Evolutionary conservation across 345 rosid genomes (phyloP).

Genomic region (Cardamine chenopodiifolia): DNA sequence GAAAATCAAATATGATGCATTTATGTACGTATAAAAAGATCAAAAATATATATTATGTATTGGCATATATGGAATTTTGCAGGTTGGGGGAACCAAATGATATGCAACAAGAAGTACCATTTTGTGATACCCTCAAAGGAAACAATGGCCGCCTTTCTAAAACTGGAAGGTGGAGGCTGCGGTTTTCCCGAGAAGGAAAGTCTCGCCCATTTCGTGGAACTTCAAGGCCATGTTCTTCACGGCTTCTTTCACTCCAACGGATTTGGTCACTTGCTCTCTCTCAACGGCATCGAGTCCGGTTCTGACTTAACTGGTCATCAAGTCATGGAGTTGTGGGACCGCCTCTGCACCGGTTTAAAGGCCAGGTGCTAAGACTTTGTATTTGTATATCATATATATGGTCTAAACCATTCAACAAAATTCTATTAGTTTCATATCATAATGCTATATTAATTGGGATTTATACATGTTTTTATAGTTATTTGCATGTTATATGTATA

Average conservation of each 20-base stretch:
- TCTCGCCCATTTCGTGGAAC: slow-evolving; percentile 52
- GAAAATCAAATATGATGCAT: background rate
- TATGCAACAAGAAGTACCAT: slow-evolving; percentile 92
- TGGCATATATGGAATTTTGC: slow-evolving; percentile 4
- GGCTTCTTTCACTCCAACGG: slow-evolving; percentile 92
- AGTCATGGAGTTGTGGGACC: slow-evolving; percentile 90
- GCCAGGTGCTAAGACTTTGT: slow-evolving; percentile 56
- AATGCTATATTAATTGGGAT: background rate
- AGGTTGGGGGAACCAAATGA: slow-evolving; percentile 89
- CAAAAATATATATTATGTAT: slow-evolving; percentile 21
- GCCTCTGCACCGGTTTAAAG: slow-evolving; percentile 69
- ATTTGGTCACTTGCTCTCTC: slow-evolving; percentile 77
- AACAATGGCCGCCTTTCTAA: slow-evolving; percentile 50
- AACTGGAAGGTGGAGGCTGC: slow-evolving; percentile 41
- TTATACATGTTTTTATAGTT: background rate
- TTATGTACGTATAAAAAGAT: background rate
- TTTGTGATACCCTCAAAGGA: slow-evolving; percentile 77
- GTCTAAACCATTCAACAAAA: background rate
- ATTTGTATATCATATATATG: slow-evolving; percentile 4
- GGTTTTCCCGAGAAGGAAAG: slow-evolving; percentile 43
- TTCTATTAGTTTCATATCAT: background rate
- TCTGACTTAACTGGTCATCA: slow-evolving; percentile 69
- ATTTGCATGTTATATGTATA: too few relatives aligned
- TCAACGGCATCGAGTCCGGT: slow-evolving; percentile 73
- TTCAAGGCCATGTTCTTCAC: slow-evolving; percentile 66